phyloP scores from a whole-genome alignment of 1,284 basidiomycete species.

The Anthracocystis setariae region DNA sequence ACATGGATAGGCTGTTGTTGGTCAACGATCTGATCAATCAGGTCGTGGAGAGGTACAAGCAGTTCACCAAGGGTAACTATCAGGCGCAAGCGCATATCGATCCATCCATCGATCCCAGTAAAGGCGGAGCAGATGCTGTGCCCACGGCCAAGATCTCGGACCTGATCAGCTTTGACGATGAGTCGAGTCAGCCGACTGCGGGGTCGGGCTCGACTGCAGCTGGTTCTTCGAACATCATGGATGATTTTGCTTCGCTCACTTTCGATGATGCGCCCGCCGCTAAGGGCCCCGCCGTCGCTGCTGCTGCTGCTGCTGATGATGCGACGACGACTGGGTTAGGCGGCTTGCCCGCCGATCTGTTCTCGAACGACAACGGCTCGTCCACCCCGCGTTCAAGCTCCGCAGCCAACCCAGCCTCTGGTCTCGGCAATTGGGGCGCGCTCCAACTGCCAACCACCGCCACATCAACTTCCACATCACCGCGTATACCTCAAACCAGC shows the following conservation, averaged over 20 bases:
- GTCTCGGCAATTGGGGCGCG: slow-evolving; percentile 56
- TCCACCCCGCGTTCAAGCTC: slow-evolving; percentile 17
- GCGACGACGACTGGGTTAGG: slow-evolving; percentile 14
- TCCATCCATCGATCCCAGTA: slow-evolving; percentile 65
- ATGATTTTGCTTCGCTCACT: slow-evolving; percentile 62
- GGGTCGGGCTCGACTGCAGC: background rate
- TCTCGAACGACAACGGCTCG: slow-evolving; percentile 29
- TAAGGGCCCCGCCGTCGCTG: background rate
- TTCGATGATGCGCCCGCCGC: slow-evolving; percentile 42
- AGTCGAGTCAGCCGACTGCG: slow-evolving; percentile 9
- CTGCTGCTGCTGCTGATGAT: background rate
- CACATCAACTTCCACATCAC: slow-evolving; percentile 34
- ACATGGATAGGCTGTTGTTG: slow-evolving; percentile 89
- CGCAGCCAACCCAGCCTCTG: slow-evolving; percentile 23
- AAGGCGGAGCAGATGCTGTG: slow-evolving; percentile 60
- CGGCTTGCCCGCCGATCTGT: slow-evolving; percentile 42
- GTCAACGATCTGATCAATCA: slow-evolving; percentile 98
- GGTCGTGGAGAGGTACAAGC: slow-evolving; percentile 86
- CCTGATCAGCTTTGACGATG: slow-evolving; percentile 65
- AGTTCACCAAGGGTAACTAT: slow-evolving; percentile 89
- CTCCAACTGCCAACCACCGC: slow-evolving; percentile 53
- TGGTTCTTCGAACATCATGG: slow-evolving; percentile 33
- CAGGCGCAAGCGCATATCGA: slow-evolving; percentile 73
- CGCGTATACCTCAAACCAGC: slow-evolving; percentile 18
- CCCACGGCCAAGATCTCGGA: slow-evolving; percentile 63